phyloP scores from a whole-genome alignment of 805 yeast genomes.

The Starmerella apicola region DNA sequence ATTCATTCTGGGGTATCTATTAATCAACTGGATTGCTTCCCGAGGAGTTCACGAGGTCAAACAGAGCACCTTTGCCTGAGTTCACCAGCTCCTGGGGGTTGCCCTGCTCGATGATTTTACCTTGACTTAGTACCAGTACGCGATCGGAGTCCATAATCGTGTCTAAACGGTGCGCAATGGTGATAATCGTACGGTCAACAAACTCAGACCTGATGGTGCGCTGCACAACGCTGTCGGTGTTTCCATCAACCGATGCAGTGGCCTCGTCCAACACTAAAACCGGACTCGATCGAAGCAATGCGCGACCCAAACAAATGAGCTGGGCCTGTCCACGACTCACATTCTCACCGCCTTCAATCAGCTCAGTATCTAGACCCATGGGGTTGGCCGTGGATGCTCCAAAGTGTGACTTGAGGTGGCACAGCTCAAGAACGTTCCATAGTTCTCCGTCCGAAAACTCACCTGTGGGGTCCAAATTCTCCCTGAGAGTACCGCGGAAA shows the following conservation, averaged over 20 bases:
- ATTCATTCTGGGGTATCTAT: too few relatives aligned
- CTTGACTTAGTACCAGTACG: constrained; percentile 39
- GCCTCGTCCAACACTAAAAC: constrained; percentile 69
- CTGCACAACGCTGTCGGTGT: constrained; percentile 65
- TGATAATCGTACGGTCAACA: constrained; percentile 52
- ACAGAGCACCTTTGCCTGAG: constrained; percentile 31
- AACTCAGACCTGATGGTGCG: constrained; percentile 52
- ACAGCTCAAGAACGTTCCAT: constrained; percentile 47
- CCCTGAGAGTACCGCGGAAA: constrained; percentile 52
- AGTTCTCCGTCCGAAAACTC: constrained; percentile 40
- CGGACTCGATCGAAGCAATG: constrained; percentile 52
- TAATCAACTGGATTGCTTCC: too few relatives aligned
- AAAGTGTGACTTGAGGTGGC: constrained; percentile 39
- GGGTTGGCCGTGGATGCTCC: too few relatives aligned
- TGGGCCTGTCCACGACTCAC: constrained; percentile 76
- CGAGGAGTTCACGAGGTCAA: constrained; percentile 6
- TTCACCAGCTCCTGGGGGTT: constrained; percentile 48
- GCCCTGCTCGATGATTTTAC: constrained; percentile 49
- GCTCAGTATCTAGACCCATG: constrained; percentile 38
- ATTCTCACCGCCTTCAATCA: constrained; percentile 65
- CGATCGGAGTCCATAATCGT: constrained; percentile 57
- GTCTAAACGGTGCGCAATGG: constrained; percentile 70
- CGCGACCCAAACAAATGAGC: constrained; percentile 64
- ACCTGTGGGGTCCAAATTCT: constrained; percentile 55
- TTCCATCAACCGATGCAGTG: constrained; percentile 52